These are phyloP conservation scores for Digitaria exilis DNA, from an alignment of 202 grass and related monocot species.

Conservation along the genomic window DNA sequence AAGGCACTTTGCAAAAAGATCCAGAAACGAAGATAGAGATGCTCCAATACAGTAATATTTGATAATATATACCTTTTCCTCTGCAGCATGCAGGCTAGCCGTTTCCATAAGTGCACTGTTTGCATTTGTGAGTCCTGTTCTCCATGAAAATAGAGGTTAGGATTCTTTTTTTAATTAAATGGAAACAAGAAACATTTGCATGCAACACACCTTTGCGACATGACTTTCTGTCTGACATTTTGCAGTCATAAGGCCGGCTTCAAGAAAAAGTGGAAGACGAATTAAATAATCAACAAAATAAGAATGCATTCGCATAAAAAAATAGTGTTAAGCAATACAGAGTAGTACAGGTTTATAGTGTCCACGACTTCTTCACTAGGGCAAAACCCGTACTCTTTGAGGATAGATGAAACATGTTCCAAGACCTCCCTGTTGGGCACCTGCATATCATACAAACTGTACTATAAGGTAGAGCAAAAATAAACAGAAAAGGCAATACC, in stretches of 20 bases:
- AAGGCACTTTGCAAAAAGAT: neutral
- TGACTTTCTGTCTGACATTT: slow-evolving; percentile 2
- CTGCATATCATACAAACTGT: slow-evolving; percentile 21
- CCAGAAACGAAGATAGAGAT: neutral
- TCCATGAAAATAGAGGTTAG: neutral
- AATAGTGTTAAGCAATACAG: neutral
- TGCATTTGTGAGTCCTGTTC: slow-evolving; percentile 3
- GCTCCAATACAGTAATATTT: neutral
- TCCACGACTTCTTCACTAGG: slow-evolving; percentile 13
- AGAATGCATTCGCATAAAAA: neutral
- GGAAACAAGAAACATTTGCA: neutral
- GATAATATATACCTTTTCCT: slow-evolving; percentile 30
- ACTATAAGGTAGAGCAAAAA: neutral
- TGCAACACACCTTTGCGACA: slow-evolving; percentile 20
- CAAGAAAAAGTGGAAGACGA: neutral
- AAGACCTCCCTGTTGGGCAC: slow-evolving; percentile 14
- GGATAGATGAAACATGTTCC: slow-evolving; percentile 29
- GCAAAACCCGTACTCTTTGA: slow-evolving; percentile 24
- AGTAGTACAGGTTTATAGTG: slow-evolving; percentile 24
- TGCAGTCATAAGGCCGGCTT: slow-evolving; percentile 37
- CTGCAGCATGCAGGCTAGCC: neutral
- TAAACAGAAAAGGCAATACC: neutral
- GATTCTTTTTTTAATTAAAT: neutral
- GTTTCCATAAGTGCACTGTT: neutral
- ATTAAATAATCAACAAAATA: neutral